Conservation (phyloP, 1,284 basidiomycete genomes). For the Heterobasidion parviporum region DNA sequence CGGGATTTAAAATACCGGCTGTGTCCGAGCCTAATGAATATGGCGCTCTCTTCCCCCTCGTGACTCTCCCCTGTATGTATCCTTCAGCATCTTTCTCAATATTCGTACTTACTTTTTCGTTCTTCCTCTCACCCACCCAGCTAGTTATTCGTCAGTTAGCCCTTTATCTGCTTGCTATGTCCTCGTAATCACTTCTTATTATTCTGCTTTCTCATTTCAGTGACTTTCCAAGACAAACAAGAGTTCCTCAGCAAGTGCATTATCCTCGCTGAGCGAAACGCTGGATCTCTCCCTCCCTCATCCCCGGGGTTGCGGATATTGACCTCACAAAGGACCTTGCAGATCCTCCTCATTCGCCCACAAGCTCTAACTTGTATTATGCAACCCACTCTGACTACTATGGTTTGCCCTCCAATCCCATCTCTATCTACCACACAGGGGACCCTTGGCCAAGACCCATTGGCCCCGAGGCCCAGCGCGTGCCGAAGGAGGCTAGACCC, state of each 20-base stretch:
- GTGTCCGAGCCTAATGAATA: no score
- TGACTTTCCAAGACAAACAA: neutral
- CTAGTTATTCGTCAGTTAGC: neutral
- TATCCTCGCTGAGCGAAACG: neutral
- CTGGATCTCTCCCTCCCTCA: neutral
- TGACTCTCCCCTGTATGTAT: no score
- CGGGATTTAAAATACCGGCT: no score
- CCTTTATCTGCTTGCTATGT: neutral
- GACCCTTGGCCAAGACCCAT: slow-evolving; percentile 8
- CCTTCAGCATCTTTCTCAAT: no score
- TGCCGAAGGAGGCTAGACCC: slow-evolving; percentile 21
- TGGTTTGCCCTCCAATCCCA: slow-evolving; percentile 16
- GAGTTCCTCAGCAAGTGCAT: neutral
- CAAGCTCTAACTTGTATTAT: neutral
- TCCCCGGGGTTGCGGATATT: neutral
- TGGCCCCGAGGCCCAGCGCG: slow-evolving; percentile 12
- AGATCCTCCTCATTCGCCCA: neutral
- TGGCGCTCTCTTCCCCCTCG: no score
- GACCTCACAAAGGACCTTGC: neutral
- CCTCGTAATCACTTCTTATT: neutral
- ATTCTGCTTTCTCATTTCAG: neutral
- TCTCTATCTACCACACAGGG: slow-evolving; percentile 21
- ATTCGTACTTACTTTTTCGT: no score
- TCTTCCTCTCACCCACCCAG: no score
- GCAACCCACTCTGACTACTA: slow-evolving; percentile 22